phyloP scores from a whole-genome alignment of 2,329 filamentous ascomycete species.

The Cercospora citrullina region DNA sequence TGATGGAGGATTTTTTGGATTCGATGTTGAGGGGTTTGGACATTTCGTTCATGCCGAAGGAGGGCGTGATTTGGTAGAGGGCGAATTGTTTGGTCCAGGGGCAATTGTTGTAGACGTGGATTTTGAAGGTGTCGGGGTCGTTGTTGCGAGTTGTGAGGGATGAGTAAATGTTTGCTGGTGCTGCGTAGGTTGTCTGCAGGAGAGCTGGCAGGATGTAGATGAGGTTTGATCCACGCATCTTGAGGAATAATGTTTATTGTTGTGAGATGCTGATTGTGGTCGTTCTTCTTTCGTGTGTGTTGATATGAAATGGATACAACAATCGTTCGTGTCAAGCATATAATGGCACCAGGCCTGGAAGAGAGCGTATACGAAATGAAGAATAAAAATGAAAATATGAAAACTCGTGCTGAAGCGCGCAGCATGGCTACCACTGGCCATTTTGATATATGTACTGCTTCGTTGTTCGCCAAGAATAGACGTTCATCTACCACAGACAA shows the following conservation, averaged over 20 bases:
- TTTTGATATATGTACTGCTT: neutral
- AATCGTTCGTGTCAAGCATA: neutral
- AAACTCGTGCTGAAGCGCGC: neutral
- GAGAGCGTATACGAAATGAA: neutral
- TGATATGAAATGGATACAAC: neutral
- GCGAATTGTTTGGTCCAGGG: slow-evolving; percentile 29
- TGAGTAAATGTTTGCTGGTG: neutral
- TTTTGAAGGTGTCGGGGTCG: slow-evolving; percentile 28
- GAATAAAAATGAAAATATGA: neutral
- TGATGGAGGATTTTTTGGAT: slow-evolving; percentile 18
- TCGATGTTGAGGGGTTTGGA: slow-evolving; percentile 25
- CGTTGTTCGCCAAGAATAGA: neutral
- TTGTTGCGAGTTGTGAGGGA: neutral
- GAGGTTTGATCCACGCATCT: neutral
- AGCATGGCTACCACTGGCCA: neutral
- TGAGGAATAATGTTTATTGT: neutral
- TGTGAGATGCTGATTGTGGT: neutral
- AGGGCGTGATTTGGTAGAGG: slow-evolving; percentile 32
- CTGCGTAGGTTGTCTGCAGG: neutral
- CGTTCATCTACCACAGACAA: neutral
- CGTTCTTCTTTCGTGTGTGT: neutral
- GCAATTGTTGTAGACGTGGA: slow-evolving; percentile 35
- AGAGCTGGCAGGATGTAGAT: neutral
- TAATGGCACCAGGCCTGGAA: neutral
- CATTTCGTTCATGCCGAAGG: slow-evolving; percentile 31